phyloP scores from a whole-genome alignment of 2,329 filamentous ascomycete genomes.

The Penicillium sp. region DNA sequence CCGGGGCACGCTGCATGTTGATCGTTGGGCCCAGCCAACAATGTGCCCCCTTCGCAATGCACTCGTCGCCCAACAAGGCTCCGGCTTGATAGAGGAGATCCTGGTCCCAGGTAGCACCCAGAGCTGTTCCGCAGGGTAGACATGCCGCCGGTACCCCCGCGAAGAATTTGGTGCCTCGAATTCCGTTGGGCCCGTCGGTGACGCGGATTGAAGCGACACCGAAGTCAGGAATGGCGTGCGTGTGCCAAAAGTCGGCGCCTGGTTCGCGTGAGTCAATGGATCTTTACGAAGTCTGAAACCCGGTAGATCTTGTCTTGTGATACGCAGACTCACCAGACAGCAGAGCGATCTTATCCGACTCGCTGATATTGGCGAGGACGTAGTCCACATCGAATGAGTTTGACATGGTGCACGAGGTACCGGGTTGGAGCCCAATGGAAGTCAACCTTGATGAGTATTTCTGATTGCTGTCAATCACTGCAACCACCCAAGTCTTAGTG shows the following conservation, averaged over 20 bases:
- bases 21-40: conserved; percentile 57
- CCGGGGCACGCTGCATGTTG: conserved; percentile 55
- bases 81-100: conserved; percentile 53
- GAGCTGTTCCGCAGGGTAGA: conserved; percentile 54
- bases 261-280: conserved; percentile 1
- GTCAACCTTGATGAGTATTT: no score
- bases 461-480: no score
- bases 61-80: conserved; percentile 60
- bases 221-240: conserved; percentile 54
- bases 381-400: conserved; percentile 16
- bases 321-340: conserved; percentile 11
- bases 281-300: no score
- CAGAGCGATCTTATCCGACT: conserved; percentile 19
- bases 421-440: no score
- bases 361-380: conserved; percentile 14
- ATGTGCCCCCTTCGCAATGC: conserved; percentile 54
- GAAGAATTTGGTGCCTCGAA: conserved; percentile 63
- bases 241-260: conserved; percentile 67
- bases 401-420: conserved; percentile 4
- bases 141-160: conserved; percentile 57
- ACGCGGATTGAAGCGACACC: conserved; percentile 60
- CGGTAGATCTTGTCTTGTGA: no score
- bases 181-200: conserved; percentile 64
- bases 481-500: no score
- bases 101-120: conserved; percentile 55